Conservation (phyloP, 441 rosid species). For the Metrosideros polymorpha region DNA sequence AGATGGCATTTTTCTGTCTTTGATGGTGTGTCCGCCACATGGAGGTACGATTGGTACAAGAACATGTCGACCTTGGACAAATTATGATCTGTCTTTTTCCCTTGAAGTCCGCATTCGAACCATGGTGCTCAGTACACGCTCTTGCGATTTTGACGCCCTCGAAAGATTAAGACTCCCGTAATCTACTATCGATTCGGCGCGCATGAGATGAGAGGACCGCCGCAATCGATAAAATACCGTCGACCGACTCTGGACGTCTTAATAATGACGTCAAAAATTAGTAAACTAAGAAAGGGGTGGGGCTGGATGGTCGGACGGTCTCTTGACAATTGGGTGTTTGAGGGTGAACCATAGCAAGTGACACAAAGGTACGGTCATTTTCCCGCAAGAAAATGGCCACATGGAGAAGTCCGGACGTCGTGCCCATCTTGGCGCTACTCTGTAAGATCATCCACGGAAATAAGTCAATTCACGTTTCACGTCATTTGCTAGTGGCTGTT, state of each 20-base stretch:
- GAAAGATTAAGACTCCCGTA: not conserved
- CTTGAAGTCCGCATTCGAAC: not conserved
- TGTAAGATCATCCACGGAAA: not conserved
- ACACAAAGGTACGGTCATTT: not conserved
- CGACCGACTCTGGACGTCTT: not conserved
- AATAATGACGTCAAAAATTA: not conserved
- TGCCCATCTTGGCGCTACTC: not conserved
- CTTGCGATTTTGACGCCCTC: not conserved
- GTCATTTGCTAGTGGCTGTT: not conserved
- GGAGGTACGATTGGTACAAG: not conserved
- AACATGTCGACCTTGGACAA: too few species aligned
- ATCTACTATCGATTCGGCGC: not conserved
- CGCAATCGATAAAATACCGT: not conserved
- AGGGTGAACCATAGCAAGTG: not conserved
- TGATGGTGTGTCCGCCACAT: not conserved
- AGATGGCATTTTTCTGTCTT: not conserved
- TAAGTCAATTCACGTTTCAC: too few species aligned
- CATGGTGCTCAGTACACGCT: not conserved
- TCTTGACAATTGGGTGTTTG: not conserved
- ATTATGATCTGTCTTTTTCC: not conserved
- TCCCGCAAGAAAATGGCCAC: not conserved
- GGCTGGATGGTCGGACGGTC: not conserved
- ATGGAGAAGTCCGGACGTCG: too few species aligned
- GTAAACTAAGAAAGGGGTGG: not conserved
- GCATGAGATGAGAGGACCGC: not conserved